Conservation (phyloP, 129 eudicot species). For the sunflower (Helianthus annuus) region HanXRQr2.0-SUNRISE NC_035440.2:23197695-23198194, state of each 20-base stretch:
- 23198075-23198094: conserved; percentile 49
- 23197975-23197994: conserved; percentile 47
- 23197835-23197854: conserved; percentile 90
- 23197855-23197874: conserved; percentile 82
- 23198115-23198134: not conserved
- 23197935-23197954: not conserved
- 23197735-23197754: not conserved
- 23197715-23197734: not conserved
- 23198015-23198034: conserved; percentile 71
- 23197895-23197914: conserved; percentile 74
- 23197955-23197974: not conserved
- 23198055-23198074: conserved; percentile 80
- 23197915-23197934: conserved; percentile 3
- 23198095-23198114: not conserved
- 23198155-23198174: conserved; percentile 81
- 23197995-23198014: conserved; percentile 84
- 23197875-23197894: conserved; percentile 89
- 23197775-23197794: conserved; percentile 75
- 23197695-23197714: not conserved
- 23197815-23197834: conserved; percentile 83
- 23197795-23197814: conserved; percentile 87
- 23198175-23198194: conserved; percentile 73
- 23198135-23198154: not conserved
- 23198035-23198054: conserved; percentile 76
- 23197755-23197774: conserved; percentile 61